These are phyloP conservation scores for Leptographium flavum DNA, from an alignment of 2,329 filamentous ascomycete species.

Conservation along the genomic window DNA sequence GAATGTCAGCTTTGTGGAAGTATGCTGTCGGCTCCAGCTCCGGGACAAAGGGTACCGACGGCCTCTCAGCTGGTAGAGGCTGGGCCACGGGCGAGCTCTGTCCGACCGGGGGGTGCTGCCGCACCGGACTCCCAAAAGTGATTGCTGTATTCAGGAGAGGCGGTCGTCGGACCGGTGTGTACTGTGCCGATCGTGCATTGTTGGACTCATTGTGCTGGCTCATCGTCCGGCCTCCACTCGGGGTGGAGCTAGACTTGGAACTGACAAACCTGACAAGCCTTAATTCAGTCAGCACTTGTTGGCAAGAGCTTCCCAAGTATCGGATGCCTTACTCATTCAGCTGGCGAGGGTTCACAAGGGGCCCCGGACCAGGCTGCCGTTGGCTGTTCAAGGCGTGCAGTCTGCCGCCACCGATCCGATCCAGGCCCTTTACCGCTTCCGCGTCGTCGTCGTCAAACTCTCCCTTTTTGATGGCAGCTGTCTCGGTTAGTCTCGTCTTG, in stretches of 20 bases:
- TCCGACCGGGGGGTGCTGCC: too few relatives aligned
- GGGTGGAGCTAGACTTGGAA: too few relatives aligned
- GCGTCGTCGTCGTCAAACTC: constrained; percentile 12
- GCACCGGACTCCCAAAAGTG: too few relatives aligned
- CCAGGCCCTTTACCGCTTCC: constrained; percentile 9
- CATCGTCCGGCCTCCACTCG: too few relatives aligned
- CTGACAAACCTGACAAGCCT: too few relatives aligned
- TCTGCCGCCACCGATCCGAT: constrained; percentile 8
- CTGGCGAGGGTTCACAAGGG: background rate
- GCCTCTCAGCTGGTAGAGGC: too few relatives aligned
- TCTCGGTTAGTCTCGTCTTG: background rate
- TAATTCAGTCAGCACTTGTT: too few relatives aligned
- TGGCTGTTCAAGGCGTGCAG: constrained; percentile 7
- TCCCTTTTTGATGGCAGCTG: constrained; percentile 8
- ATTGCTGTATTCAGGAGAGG: too few relatives aligned
- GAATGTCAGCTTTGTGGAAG: constrained; percentile 5
- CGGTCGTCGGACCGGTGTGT: too few relatives aligned
- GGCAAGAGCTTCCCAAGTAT: background rate
- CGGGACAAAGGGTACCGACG: background rate
- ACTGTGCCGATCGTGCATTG: background rate
- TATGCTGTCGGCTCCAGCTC: background rate
- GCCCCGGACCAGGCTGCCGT: background rate
- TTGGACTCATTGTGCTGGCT: too few relatives aligned
- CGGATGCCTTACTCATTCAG: background rate
- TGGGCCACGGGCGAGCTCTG: too few relatives aligned